Conservation (phyloP, 2,329 filamentous ascomycete genomes). For the Penicillium hordei region DNA sequence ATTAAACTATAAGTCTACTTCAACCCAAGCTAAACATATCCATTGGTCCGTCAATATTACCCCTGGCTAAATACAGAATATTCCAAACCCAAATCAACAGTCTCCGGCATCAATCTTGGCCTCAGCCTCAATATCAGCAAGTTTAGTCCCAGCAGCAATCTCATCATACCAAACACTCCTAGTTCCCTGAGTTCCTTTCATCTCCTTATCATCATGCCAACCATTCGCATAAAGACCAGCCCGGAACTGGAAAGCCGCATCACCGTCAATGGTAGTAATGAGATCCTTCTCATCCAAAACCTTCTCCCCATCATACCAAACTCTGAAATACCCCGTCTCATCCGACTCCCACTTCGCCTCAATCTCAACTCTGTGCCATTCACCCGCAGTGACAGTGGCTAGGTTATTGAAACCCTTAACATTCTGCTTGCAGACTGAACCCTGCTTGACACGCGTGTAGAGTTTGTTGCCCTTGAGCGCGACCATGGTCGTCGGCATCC, state of each 20-base stretch:
- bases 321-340: constrained; percentile 46
- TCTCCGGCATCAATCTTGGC: constrained; percentile 28
- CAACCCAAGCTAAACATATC: not conserved
- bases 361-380: constrained; percentile 51
- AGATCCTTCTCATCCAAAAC: constrained; percentile 44
- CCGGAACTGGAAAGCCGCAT: constrained; percentile 46
- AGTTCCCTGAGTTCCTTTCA: constrained; percentile 44
- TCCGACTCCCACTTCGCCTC: constrained; percentile 50
- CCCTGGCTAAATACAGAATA: not conserved
- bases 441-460: constrained; percentile 45
- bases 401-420: constrained; percentile 36
- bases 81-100: not conserved
- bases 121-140: constrained; percentile 35
- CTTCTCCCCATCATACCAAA: constrained; percentile 51
- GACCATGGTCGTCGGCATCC: constrained; percentile 52
- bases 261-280: constrained; percentile 49
- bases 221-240: constrained; percentile 54
- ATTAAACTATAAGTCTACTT: not conserved
- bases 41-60: not conserved
- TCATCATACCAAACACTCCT: constrained; percentile 55
- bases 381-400: constrained; percentile 43
- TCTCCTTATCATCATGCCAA: constrained; percentile 48
- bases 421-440: constrained; percentile 40
- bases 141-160: constrained; percentile 47
- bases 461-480: constrained; percentile 49